These are phyloP conservation scores for Aspergillus indologenus DNA, from an alignment of 495 filamentous ascomycete genomes.

Conservation along the genomic window DNA sequence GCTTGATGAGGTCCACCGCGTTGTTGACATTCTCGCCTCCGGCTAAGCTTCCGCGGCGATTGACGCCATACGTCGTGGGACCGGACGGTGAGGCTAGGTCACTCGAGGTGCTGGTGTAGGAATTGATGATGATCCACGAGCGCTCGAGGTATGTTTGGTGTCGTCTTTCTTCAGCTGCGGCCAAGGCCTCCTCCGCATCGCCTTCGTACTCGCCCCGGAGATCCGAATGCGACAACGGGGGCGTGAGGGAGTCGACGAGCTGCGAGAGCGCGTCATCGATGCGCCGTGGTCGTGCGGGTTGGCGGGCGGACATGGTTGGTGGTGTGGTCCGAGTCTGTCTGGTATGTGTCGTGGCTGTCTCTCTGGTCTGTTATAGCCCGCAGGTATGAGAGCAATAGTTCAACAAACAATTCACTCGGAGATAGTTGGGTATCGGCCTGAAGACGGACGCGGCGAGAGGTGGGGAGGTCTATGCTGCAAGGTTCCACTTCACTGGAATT, in stretches of 20 bases:
- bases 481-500: not conserved
- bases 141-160: slow-evolving; percentile 41
- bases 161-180: slow-evolving; percentile 42
- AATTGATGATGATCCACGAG: slow-evolving; percentile 43
- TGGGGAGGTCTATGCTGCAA: not conserved
- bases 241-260: slow-evolving; percentile 51
- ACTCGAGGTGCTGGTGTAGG: slow-evolving; percentile 25
- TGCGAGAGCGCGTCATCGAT: slow-evolving; percentile 55
- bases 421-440: not conserved
- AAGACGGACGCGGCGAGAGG: slow-evolving; percentile 7
- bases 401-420: not conserved
- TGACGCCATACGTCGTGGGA: slow-evolving; percentile 17
- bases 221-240: slow-evolving; percentile 34
- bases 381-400: not conserved
- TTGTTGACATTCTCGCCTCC: slow-evolving; percentile 69
- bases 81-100: slow-evolving; percentile 32
- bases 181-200: slow-evolving; percentile 44
- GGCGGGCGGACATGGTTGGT: slow-evolving; percentile 37
- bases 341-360: too few species aligned
- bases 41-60: slow-evolving; percentile 35
- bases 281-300: slow-evolving; percentile 41
- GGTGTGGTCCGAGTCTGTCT: slow-evolving; percentile 1
- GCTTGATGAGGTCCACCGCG: slow-evolving; percentile 86
- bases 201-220: slow-evolving; percentile 34
- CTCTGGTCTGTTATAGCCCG: too few species aligned